Evolutionary conservation across 148 eudicot genomes (phyloP), one percentile per base, ranked within the genome.

Genomic region (Gaultheria prostrata): DNA sequence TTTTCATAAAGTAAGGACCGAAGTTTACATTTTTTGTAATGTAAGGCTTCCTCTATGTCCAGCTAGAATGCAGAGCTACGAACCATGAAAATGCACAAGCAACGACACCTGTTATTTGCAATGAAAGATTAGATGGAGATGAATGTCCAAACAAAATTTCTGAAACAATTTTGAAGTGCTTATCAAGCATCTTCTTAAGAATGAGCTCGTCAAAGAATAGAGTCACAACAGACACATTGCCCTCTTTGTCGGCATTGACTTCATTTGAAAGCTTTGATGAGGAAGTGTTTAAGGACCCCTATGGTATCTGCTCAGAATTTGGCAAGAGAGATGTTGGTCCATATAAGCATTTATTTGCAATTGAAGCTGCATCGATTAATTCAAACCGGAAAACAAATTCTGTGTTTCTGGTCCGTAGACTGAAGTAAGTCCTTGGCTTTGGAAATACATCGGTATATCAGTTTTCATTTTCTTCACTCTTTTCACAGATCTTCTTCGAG

Each of bases 111-210:
- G 83, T 51, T 48, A 61, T 48, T 82, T 87, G 77, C 43, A 89
- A 87, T 79, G 92, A 77, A 45, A 87, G 50, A 57, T 30, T 85
- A 28, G 79, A 79, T 53, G 86, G 84, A 82, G 86, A 89, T 7
- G 88, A 90, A 14, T 82, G 78, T 89, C 95, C 97, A 71, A 93
- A 93, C 83, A 89, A 81, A 67, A 84, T 92, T 24, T 90, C 95
- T 49, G 94, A 93, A 87, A 85, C 84, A 56, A 88, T 92, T 53
- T 24, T 93, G 81, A 92, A 91, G 80, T 92, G 94, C 86, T 89
- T 93, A 50, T 61, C 88, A 84, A 90, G 81, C 78, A 90, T 92
- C 39, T 90, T 93, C 87, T 85, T 85, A 61, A 89, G 95, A 88
- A 89, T 92, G 94, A 89, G 87, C 89, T 86, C 89, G 1, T 84